Evolutionary conservation across 345 rosid species (phyloP).

Genomic region (Eucalyptus sideroxylon): DNA sequence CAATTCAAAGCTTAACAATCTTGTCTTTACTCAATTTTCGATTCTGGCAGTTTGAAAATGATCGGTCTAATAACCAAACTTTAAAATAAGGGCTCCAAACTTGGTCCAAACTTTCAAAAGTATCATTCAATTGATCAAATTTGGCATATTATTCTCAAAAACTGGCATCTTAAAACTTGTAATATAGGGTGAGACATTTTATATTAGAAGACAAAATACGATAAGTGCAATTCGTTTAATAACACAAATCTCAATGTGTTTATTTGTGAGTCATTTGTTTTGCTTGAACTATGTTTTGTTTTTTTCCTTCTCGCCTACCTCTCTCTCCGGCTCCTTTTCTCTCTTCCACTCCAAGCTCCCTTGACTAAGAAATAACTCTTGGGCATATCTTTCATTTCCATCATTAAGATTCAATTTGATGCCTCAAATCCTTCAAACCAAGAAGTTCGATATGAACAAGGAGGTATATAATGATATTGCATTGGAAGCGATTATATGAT

Average conservation of each 20-base stretch:
- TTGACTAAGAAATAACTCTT: no score
- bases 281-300: background rate
- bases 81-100: background rate
- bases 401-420: accelerated
- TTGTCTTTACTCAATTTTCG: background rate
- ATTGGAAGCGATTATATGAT: background rate
- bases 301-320: no score
- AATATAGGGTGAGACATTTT: background rate
- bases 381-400: no score
- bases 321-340: accelerated
- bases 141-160: background rate
- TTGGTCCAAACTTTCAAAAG: background rate
- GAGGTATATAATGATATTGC: accelerated
- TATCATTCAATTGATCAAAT: background rate
- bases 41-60: background rate
- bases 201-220: background rate
- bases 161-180: accelerated
- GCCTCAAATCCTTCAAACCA: accelerated
- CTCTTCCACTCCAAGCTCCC: no score
- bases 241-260: background rate
- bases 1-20: background rate
- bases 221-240: accelerated
- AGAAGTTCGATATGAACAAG: accelerated
- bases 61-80: background rate
- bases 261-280: background rate